Evolutionary conservation across 805 yeast species (phyloP).

Genomic region (Candida palmyrensis): DNA sequence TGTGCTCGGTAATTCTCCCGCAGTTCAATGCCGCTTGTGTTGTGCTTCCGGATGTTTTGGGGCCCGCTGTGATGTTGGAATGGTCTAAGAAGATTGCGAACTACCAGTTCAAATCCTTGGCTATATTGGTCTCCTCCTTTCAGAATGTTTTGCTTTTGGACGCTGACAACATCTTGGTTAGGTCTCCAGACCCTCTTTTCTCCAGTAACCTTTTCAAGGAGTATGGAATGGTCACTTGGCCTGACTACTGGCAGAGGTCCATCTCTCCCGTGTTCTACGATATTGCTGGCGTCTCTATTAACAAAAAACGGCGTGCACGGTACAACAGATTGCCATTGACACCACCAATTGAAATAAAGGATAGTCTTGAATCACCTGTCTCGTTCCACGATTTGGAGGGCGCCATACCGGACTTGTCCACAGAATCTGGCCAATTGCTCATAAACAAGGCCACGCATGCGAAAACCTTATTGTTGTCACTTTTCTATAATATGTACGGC

Average conservation of each 20-base stretch:
- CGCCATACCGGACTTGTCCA: constrained; percentile 62
- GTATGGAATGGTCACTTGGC: constrained; percentile 15
- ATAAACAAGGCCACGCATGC: constrained; percentile 56
- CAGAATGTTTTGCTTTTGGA: constrained; percentile 42
- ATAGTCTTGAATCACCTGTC: constrained; percentile 13
- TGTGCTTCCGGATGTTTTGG: constrained; percentile 30
- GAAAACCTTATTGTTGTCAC: constrained; percentile 50
- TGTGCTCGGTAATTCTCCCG: constrained; percentile 39
- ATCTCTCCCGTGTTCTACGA: constrained; percentile 18
- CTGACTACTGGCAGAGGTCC: constrained; percentile 19
- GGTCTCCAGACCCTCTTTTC: constrained; percentile 33
- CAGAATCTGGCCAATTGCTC: constrained; percentile 66
- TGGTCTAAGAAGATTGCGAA: constrained; percentile 16
- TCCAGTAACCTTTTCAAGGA: constrained; percentile 12
- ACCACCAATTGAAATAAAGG: constrained; percentile 7
- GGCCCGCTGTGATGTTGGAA: constrained; percentile 7
- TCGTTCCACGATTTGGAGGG: constrained; percentile 65
- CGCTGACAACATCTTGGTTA: constrained; percentile 42
- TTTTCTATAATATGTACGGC: constrained; percentile 64
- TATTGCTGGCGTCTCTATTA: constrained; percentile 11
- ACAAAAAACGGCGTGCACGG: constrained; percentile 20
- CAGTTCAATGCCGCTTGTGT: constrained; percentile 39
- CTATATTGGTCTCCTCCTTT: constrained; percentile 42
- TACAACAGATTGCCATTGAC: constrained; percentile 21
- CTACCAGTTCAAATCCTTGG: constrained; percentile 38